A percentile compares a stretch with the other conserved stretches of the same genome.
phyloP scores from a whole-genome alignment of 164 flowering plant species.

The grape (Vitis vinifera) region ASM3070453v1 NC_081822.1:11873501-11874000 shows the following conservation, averaged over 20 bases:
- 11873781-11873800: not conserved
- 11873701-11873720: no score
- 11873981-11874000: constrained; percentile 92
- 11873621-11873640: not conserved
- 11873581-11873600: constrained; percentile 3
- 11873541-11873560: constrained; percentile 98
- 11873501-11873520: constrained; percentile 93
- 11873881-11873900: constrained; percentile 96
- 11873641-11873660: not conserved
- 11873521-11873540: constrained; percentile 93
- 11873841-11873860: constrained; percentile 90
- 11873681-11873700: no score
- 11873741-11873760: not conserved
- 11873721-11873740: not conserved
- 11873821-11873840: constrained; percentile 98
- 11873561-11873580: constrained; percentile 94
- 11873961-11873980: constrained; percentile 24
- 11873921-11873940: not conserved
- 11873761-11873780: not conserved
- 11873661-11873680: no score
- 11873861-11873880: constrained; percentile 92
- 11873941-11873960: not conserved
- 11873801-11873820: constrained; percentile 64
- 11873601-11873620: not conserved
- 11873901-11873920: constrained; percentile 23